phyloP scores from a whole-genome alignment of 495 filamentous ascomycete genomes.

The Talaromyces adpressus region DNA sequence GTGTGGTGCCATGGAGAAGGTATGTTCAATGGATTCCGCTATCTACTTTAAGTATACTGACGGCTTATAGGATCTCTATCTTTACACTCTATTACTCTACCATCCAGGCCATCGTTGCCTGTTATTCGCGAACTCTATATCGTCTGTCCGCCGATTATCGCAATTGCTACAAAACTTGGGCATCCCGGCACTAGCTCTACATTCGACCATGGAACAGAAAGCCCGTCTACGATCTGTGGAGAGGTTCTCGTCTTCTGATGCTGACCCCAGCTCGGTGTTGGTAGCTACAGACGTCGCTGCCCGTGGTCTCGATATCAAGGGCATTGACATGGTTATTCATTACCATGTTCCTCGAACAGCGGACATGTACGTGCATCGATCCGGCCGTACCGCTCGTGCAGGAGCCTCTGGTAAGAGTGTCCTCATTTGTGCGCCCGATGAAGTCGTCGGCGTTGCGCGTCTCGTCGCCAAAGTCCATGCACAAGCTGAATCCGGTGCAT shows the following conservation, averaged over 20 bases:
- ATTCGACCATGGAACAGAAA: constrained; percentile 94
- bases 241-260: constrained; percentile 64
- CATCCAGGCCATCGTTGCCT: constrained; percentile 72
- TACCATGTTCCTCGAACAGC: constrained; percentile 92
- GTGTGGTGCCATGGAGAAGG: constrained; percentile 89
- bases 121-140: constrained; percentile 93
- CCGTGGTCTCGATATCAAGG: constrained; percentile 89
- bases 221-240: constrained; percentile 90
- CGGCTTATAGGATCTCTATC: constrained; percentile 71
- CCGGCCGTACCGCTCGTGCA: constrained; percentile 88
- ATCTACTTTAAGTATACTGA: not conserved
- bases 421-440: constrained; percentile 84
- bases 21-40: constrained; percentile 23
- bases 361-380: constrained; percentile 92
- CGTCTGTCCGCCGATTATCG: constrained; percentile 78
- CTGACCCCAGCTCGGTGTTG: constrained; percentile 60
- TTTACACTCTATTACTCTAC: constrained; percentile 81
- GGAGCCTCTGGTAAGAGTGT: constrained; percentile 69
- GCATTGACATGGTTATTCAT: constrained; percentile 80
- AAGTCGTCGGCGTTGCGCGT: constrained; percentile 74
- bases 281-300: constrained; percentile 95
- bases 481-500: constrained; percentile 27
- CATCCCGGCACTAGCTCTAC: constrained; percentile 69
- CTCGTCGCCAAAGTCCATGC: constrained; percentile 84
- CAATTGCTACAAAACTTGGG: constrained; percentile 79